These are phyloP conservation scores for Monilinia laxa DNA, from an alignment of 2,329 filamentous ascomycete genomes.

Conservation along the genomic window DNA sequence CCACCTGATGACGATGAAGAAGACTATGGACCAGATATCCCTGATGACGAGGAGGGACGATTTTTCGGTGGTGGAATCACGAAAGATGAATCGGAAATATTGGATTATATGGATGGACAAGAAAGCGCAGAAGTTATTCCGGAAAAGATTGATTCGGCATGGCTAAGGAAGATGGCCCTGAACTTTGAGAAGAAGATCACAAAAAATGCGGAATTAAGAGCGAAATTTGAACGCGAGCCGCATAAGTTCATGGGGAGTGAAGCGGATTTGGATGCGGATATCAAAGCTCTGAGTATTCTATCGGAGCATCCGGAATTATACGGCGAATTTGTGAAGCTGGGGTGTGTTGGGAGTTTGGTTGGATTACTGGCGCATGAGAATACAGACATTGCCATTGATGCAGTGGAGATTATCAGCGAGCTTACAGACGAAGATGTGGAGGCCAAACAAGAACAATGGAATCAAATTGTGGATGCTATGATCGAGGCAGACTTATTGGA, in stretches of 20 bases:
- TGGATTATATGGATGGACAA: slow-evolving; percentile 81
- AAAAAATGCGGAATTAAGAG: slow-evolving; percentile 85
- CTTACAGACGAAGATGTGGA: slow-evolving; percentile 90
- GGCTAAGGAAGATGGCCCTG: slow-evolving; percentile 78
- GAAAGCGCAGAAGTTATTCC: slow-evolving; percentile 49
- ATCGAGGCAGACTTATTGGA: slow-evolving; percentile 70
- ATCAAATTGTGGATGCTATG: slow-evolving; percentile 66
- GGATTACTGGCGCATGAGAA: slow-evolving; percentile 90
- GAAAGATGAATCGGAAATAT: slow-evolving; percentile 73
- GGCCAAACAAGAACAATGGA: slow-evolving; percentile 79
- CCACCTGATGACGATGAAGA: slow-evolving; percentile 56
- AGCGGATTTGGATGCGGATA: slow-evolving; percentile 83
- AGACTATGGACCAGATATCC: slow-evolving; percentile 53
- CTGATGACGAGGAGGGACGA: slow-evolving; percentile 84
- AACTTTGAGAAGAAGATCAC: slow-evolving; percentile 88
- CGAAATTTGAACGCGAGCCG: slow-evolving; percentile 78
- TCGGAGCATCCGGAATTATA: slow-evolving; percentile 85
- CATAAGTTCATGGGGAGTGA: slow-evolving; percentile 82
- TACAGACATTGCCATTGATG: slow-evolving; percentile 91
- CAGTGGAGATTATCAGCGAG: slow-evolving; percentile 85
- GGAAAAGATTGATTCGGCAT: slow-evolving; percentile 79
- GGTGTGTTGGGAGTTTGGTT: slow-evolving; percentile 72
- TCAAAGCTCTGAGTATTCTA: slow-evolving; percentile 83
- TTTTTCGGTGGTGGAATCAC: slow-evolving; percentile 95
- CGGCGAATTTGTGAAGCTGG: slow-evolving; percentile 72